Evolutionary conservation across 2,329 filamentous ascomycete genomes (phyloP).

Genomic region (Amesomyces nigricolor): DNA sequence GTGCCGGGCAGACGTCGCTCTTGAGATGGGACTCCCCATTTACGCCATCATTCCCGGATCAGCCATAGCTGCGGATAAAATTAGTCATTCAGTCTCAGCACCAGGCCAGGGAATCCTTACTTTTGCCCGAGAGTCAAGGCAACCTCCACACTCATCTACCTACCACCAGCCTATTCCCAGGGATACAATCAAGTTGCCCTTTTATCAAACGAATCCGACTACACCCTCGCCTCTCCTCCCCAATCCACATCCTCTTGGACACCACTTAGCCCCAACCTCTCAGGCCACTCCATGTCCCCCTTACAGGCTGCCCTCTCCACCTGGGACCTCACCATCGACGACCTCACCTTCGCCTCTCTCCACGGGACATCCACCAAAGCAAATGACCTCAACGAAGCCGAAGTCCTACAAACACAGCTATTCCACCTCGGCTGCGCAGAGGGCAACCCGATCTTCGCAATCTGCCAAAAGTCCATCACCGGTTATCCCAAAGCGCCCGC

Average conservation of each 20-base stretch:
- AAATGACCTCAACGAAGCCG: conserved; percentile 36
- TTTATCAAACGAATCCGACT: background rate
- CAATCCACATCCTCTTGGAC: too few species aligned
- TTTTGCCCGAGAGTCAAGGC: conserved; percentile 24
- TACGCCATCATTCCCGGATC: conserved; percentile 32
- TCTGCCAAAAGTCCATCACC: conserved; percentile 35
- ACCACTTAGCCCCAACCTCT: too few species aligned
- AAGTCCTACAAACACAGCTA: conserved; percentile 34
- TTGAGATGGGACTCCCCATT: conserved; percentile 34
- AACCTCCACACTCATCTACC: background rate
- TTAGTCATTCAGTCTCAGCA: conserved; percentile 35
- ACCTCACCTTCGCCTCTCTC: conserved; percentile 34
- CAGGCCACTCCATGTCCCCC: background rate
- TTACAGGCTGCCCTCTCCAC: conserved; percentile 33
- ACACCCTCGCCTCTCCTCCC: background rate
- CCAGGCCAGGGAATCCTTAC: conserved; percentile 35
- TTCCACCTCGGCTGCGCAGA: conserved; percentile 30
- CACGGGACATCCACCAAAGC: conserved; percentile 39
- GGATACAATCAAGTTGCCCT: background rate
- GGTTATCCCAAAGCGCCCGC: conserved; percentile 37
- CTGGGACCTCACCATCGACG: conserved; percentile 35
- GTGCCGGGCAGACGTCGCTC: conserved; percentile 30
- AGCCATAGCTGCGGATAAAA: conserved; percentile 32
- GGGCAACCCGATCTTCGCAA: conserved; percentile 31
- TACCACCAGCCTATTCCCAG: background rate